phyloP scores from a whole-genome alignment of 2,329 filamentous ascomycete genomes.

The Mycosphaerella sp. region DNA sequence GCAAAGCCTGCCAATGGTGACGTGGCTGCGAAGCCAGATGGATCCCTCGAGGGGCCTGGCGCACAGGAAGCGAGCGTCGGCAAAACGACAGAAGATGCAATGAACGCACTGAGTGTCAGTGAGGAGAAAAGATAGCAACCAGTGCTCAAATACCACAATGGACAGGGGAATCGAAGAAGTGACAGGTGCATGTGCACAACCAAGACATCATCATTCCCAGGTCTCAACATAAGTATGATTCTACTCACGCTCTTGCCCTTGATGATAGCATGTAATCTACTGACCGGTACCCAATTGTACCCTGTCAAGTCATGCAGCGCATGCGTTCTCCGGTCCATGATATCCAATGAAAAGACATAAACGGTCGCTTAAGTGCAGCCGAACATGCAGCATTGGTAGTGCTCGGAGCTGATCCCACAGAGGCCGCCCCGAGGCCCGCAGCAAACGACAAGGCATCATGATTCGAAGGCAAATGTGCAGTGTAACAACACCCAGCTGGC shows the following conservation, averaged over 20 bases:
- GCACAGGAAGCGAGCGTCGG: slow-evolving; percentile 40
- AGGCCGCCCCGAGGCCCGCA: slow-evolving; percentile 8
- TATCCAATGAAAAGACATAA: too few species aligned
- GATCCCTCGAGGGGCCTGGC: slow-evolving; percentile 39
- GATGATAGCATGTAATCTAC: neutral
- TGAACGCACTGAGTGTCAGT: slow-evolving; percentile 32
- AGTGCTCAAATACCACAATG: neutral
- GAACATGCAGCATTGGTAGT: neutral
- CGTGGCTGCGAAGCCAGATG: slow-evolving; percentile 42
- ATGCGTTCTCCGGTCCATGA: too few species aligned
- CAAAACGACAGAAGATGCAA: slow-evolving; percentile 36
- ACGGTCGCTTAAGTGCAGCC: neutral
- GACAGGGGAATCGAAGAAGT: neutral
- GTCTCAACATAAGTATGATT: slow-evolving; percentile 1
- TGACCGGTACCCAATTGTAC: neutral
- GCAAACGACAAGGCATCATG: slow-evolving; percentile 7
- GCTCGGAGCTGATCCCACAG: neutral
- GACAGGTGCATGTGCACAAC: neutral
- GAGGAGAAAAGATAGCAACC: slow-evolving; percentile 20
- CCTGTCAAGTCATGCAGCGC: neutral
- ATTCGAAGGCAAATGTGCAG: slow-evolving; percentile 4
- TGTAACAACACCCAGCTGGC: slow-evolving; percentile 1
- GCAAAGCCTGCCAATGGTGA: slow-evolving; percentile 23
- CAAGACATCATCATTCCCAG: neutral
- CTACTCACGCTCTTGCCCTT: neutral